These are phyloP conservation scores for Aspergillus sp. DNA, from an alignment of 2,329 filamentous ascomycete species.

Conservation along the genomic window DNA sequence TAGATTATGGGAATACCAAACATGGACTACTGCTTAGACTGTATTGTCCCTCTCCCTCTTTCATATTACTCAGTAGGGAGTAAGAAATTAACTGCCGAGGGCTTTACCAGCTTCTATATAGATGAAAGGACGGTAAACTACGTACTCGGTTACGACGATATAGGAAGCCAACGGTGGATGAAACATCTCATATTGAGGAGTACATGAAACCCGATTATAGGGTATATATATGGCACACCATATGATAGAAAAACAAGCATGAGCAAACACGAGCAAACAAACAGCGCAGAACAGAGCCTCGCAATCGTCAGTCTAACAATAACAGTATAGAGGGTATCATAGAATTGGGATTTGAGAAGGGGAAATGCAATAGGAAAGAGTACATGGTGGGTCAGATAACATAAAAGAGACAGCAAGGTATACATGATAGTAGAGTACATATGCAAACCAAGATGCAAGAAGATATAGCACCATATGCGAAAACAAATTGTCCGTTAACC, in stretches of 20 bases:
- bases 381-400: too few species aligned
- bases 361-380: neutral
- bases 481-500: neutral
- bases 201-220: too few species aligned
- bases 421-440: neutral
- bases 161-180: too few species aligned
- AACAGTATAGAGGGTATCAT: slow-evolving; percentile 1
- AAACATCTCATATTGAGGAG: too few species aligned
- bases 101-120: too few species aligned
- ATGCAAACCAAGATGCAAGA: neutral
- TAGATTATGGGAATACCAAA: too few species aligned
- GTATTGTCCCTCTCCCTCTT: too few species aligned
- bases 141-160: too few species aligned
- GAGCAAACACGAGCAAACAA: neutral
- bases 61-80: too few species aligned
- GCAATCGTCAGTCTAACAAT: neutral
- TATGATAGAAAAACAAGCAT: slow-evolving; percentile 1
- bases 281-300: neutral
- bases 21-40: too few species aligned
- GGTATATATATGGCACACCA: neutral
- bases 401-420: neutral
- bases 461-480: neutral
- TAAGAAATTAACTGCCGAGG: too few species aligned
- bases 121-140: too few species aligned
- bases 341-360: slow-evolving; percentile 1